Evolutionary conservation across 805 yeast species (phyloP), one percentile per base, ranked within the genome.

Genomic region (Pichia californica): DNA sequence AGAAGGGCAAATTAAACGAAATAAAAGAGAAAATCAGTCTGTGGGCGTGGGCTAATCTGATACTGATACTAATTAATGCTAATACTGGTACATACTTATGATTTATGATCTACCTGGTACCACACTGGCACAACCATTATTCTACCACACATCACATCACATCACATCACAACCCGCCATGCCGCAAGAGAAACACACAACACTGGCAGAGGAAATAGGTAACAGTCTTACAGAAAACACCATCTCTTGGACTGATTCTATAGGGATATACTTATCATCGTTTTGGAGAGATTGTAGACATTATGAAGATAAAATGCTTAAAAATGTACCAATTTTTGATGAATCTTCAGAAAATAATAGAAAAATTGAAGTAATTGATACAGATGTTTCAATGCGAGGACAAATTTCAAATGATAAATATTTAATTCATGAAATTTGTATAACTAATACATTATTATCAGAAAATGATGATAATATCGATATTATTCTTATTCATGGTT

Each of bases 401-500:
- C 6, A 23, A 7, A 23, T 7, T 23, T 7, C 6, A 23, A 23
- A 23, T 23, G 9, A 7, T 3, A 23, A 23, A 23, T 7, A 2
- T 23, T 23, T 9, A 23, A 79, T 88, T 44, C 93, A 88, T 64
- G 97, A 89, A 61, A 79, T 88, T 43, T 74, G 66, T 47, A 73
- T 89, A 27, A 59, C 40, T 45, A 9, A 23, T 35, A 30, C 42
- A 6, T 14, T 11, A n/a, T 7, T 10, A 14, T 5, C 26, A 5
- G 9, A 15, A 10, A 23, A 20, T 19, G 18, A 15, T 31, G 35
- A 21, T 7, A 16, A 11, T 5, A 28, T 25, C 9, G 42, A 43
- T 18, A 63, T 88, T 9, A 88, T 91, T 4, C 61, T 91, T 47
- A 66, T 91, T 2, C 99, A 91, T 62, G 99, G 99, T 0, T 88